Conservation (phyloP, 1,284 basidiomycete species). For the Tremellales sp. region DNA sequence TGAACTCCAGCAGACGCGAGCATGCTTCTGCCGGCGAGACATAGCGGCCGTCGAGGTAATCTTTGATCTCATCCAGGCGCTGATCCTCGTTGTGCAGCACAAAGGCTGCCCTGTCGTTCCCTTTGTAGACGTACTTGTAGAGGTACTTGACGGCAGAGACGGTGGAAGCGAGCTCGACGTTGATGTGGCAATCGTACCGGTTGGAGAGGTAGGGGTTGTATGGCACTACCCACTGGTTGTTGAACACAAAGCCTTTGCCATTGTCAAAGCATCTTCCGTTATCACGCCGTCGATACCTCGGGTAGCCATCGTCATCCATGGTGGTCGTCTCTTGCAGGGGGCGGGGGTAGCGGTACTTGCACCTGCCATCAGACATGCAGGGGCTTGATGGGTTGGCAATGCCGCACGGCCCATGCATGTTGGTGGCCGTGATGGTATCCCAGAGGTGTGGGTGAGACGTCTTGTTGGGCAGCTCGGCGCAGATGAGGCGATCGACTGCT, state of each 20-base stretch:
- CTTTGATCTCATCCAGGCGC: conserved; percentile 43
- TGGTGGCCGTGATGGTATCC: too few species aligned
- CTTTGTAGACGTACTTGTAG: conserved; percentile 55
- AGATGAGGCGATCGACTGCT: too few species aligned
- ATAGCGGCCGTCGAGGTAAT: conserved; percentile 47
- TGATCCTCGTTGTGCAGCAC: conserved; percentile 17
- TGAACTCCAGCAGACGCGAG: conserved; percentile 47
- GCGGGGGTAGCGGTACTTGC: too few species aligned
- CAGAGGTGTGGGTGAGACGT: too few species aligned
- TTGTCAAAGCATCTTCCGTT: not conserved
- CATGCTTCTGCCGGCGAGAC: conserved; percentile 46
- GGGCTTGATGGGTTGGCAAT: too few species aligned
- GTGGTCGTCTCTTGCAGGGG: conserved; percentile 31
- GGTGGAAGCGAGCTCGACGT: conserved; percentile 48
- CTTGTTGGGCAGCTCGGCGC: too few species aligned
- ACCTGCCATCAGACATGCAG: too few species aligned
- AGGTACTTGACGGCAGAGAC: conserved; percentile 50
- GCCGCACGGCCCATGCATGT: too few species aligned
- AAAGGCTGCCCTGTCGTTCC: conserved; percentile 47
- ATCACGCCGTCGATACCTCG: conserved; percentile 18
- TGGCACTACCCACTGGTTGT: conserved; percentile 45
- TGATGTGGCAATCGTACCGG: conserved; percentile 53
- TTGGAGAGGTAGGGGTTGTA: conserved; percentile 42
- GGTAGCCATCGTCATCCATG: conserved; percentile 49
- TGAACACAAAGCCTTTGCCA: conserved; percentile 1